Evolutionary conservation across 2,329 filamentous ascomycete species (phyloP), one percentile per base, ranked within the genome.

Genomic region (Nannizzia gypsea): DNA sequence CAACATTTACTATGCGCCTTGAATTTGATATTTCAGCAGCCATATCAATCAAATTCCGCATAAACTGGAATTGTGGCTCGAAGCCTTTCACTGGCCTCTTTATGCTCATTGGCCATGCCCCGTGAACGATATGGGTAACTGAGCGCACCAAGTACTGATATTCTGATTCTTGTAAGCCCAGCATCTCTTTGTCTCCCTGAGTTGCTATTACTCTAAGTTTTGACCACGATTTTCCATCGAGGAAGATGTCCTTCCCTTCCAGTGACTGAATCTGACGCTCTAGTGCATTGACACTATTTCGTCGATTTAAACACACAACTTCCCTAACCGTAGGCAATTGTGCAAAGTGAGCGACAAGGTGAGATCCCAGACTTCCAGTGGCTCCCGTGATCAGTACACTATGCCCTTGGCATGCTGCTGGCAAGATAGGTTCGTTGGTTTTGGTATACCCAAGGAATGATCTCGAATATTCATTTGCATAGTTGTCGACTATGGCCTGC

Each of bases 51-150:
- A 85, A 68, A 62, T 78, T 77, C 4, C 78, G 75, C 57, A 83
- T 74, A 2, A 77, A 75, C 2, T 74, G 71, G 44, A 83, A 75
- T 63, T 81, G 76, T 0, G 76, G 72, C 64, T 78, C 76, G 59
- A 83, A 83, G 0, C 75, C 78, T 24, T 73, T 69, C 5, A 81
- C 61, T 0, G 74, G 68, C 17, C 81, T 74, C 66, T 78, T 81
- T 66, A 78, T 80, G 67, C 81, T 80, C 68, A 83, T 81, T 0
- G 74, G 75, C 78, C 78, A 82, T 0, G 80, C 79, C 63, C 80
- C 82, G 68, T 83, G 81, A 20, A 80, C 60, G 44, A 83, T 74
- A 61, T 81, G 76, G 0, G 80, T 82, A 6, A 76, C 77, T 1
- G 58, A 64, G 0, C 63, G n/a, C 0, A 69, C 64, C 0, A 82